Evolutionary conservation across 352 stramenopile genomes (phyloP).

Genomic region (Globisporangium solare): DNA sequence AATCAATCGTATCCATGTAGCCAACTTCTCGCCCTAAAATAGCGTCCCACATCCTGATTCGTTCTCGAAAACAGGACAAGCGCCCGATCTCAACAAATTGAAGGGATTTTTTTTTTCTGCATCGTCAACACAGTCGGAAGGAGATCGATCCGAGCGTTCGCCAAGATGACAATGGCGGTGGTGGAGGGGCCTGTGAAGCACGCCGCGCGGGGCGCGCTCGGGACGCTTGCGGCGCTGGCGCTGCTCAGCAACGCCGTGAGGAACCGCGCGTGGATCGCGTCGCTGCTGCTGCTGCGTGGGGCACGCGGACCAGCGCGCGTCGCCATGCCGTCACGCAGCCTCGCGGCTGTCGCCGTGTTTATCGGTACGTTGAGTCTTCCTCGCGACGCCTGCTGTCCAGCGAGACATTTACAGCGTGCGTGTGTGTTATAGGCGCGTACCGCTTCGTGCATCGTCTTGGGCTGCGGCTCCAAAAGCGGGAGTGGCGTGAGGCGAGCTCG

Average conservation of each 20-base stretch:
- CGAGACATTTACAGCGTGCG: not conserved
- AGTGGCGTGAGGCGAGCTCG: not conserved
- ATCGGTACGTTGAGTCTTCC: constrained; percentile 29
- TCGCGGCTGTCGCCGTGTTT: constrained; percentile 47
- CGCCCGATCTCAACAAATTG: too few relatives aligned
- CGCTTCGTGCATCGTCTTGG: constrained; percentile 31
- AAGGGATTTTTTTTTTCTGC: too few relatives aligned
- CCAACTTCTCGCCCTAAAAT: too few relatives aligned
- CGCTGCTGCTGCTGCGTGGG: constrained; percentile 12
- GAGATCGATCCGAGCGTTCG: too few relatives aligned
- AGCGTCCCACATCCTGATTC: too few relatives aligned
- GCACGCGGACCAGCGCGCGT: constrained; percentile 1
- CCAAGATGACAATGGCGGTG: not conserved
- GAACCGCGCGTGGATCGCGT: constrained; percentile 11
- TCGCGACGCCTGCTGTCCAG: not conserved
- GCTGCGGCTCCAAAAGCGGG: constrained; percentile 11
- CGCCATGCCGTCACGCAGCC: constrained; percentile 31
- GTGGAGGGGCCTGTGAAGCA: constrained; percentile 6
- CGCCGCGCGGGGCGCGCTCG: constrained; percentile 7
- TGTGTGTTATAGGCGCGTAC: constrained; percentile 28
- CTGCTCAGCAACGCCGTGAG: constrained; percentile 14
- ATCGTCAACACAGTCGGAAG: too few relatives aligned
- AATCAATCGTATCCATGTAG: too few relatives aligned
- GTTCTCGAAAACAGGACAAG: too few relatives aligned
- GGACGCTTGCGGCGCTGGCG: constrained; percentile 9